Conservation (phyloP, 1,139 yeast genomes). For the Candida glucosophila region DNA sequence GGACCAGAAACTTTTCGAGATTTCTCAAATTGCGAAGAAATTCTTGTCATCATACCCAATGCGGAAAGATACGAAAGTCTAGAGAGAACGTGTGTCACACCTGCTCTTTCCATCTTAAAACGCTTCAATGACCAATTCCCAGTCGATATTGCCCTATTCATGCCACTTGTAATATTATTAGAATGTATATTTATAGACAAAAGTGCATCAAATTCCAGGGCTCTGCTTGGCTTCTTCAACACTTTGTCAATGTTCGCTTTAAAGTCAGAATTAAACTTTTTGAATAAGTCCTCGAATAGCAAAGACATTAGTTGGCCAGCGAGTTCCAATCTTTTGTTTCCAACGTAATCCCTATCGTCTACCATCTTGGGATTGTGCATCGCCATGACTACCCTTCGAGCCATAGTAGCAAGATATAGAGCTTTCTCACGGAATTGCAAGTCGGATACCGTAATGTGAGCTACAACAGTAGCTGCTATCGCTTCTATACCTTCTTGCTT, state of each 20-base stretch:
- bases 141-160: slow-evolving; percentile 93
- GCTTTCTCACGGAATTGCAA: slow-evolving; percentile 92
- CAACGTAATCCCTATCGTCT: slow-evolving; percentile 97
- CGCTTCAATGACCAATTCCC: slow-evolving; percentile 99
- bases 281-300: slow-evolving; percentile 91
- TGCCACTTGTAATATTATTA: slow-evolving; percentile 85
- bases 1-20: slow-evolving; percentile 98
- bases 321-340: slow-evolving; percentile 92
- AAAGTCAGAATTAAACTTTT: slow-evolving; percentile 89
- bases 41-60: slow-evolving; percentile 99
- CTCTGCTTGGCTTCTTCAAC: slow-evolving; percentile 86
- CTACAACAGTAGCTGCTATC: slow-evolving; percentile 90
- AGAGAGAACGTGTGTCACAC: slow-evolving; percentile 93
- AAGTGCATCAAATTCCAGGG: slow-evolving; percentile 91
- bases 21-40: slow-evolving; percentile 94
- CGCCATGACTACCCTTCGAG: slow-evolving; percentile 92
- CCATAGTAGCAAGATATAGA: slow-evolving; percentile 89
- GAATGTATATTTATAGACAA: slow-evolving; percentile 85
- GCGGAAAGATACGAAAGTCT: slow-evolving; percentile 91
- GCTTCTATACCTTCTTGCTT: slow-evolving; percentile 97
- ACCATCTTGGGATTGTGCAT: slow-evolving; percentile 93
- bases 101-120: slow-evolving; percentile 99
- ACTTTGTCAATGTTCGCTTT: slow-evolving; percentile 92
- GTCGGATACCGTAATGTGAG: slow-evolving; percentile 82
- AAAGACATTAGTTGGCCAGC: slow-evolving; percentile 97